Evolutionary conservation across 495 filamentous ascomycete genomes (phyloP).

Genomic region (Neurospora intermedia): DNA sequence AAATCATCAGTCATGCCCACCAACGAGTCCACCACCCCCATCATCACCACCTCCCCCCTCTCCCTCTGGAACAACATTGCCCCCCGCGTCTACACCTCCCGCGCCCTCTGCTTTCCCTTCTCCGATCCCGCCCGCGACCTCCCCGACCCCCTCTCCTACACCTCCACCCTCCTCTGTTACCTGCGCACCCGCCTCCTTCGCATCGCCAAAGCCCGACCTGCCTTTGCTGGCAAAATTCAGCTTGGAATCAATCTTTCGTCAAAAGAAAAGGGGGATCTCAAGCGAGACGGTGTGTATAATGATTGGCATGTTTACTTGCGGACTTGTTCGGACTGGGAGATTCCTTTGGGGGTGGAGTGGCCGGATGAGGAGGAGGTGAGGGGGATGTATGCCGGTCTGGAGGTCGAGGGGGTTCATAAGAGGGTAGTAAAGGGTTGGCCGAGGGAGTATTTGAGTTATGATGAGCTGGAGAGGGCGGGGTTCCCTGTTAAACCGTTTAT

Average conservation of each 20-base stretch:
- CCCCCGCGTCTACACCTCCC: constrained; percentile 23
- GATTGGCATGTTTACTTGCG: constrained; percentile 5
- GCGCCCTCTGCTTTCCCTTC: constrained; percentile 27
- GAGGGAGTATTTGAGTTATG: constrained; percentile 1
- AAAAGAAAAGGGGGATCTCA: neutral
- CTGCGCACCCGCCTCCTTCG: constrained; percentile 16
- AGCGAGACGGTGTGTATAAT: constrained; percentile 1
- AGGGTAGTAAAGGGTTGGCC: neutral
- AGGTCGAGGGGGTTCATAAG: neutral
- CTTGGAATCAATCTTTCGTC: neutral
- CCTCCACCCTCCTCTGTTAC: constrained; percentile 14
- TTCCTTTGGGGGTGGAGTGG: neutral
- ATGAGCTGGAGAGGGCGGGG: constrained; percentile 12
- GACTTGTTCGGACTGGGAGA: neutral
- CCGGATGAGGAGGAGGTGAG: neutral
- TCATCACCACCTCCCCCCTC: neutral
- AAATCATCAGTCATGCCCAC: neutral
- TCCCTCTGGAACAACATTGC: constrained; percentile 20
- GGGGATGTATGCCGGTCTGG: neutral
- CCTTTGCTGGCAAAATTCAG: constrained; percentile 23
- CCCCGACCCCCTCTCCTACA: neutral
- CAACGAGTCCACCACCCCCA: neutral
- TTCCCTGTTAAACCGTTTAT: constrained; percentile 23
- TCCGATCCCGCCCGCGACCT: constrained; percentile 4
- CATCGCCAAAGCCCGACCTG: constrained; percentile 16